Conservation (phyloP, 441 rosid species). For the Populus tomentosa region DNA sequence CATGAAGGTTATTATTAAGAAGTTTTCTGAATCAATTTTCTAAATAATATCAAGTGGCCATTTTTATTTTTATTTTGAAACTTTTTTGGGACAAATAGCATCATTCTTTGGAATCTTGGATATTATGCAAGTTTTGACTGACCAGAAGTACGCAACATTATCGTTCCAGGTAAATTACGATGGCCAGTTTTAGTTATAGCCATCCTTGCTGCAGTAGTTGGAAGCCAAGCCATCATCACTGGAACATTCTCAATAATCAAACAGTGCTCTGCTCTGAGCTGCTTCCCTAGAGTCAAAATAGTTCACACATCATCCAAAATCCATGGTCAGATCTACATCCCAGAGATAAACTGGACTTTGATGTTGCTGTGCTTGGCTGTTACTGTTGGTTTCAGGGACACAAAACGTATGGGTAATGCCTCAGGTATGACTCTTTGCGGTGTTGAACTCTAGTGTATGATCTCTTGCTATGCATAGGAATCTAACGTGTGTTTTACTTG, state of each 20-base stretch:
- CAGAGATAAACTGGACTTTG: slow-evolving; percentile 90
- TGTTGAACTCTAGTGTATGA: neutral
- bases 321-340: slow-evolving; percentile 95
- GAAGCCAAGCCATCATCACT: slow-evolving; percentile 93
- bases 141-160: slow-evolving; percentile 8
- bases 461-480: neutral
- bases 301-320: slow-evolving; percentile 90
- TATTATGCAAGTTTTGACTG: slow-evolving; percentile 10
- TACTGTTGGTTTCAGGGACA: slow-evolving; percentile 88
- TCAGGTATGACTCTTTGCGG: slow-evolving; percentile 49
- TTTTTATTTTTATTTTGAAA: no score
- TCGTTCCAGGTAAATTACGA: slow-evolving; percentile 55
- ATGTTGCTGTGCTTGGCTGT: slow-evolving; percentile 87
- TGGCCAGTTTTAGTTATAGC: slow-evolving; percentile 97
- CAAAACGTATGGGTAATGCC: slow-evolving; percentile 81
- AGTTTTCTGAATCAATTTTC: neutral
- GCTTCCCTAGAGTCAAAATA: slow-evolving; percentile 87
- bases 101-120: neutral
- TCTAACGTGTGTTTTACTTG: neutral
- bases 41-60: neutral
- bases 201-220: slow-evolving; percentile 94
- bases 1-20: neutral
- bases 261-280: slow-evolving; percentile 89
- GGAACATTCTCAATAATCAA: slow-evolving; percentile 96
- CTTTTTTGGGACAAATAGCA: no score